Base-by-base conservation (phyloP, 2,329 filamentous ascomycete species). In the Neospermospora avenae region DNA sequence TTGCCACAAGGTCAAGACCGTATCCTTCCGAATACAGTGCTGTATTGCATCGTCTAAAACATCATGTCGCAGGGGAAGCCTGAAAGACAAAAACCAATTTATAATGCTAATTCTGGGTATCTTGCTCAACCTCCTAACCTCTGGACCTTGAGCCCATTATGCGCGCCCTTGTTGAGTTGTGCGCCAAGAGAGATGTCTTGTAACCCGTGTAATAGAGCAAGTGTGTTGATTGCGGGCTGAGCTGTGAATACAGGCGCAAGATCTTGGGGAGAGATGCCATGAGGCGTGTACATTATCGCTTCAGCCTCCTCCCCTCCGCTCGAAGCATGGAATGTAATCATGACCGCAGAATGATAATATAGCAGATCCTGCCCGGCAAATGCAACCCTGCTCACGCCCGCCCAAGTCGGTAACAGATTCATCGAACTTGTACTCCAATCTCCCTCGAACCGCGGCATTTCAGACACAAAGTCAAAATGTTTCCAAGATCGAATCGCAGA, bases 151-250 rank as follows among this genome's bases (percentile, higher is more conserved):
- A 87, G 72, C 0, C 83, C 86, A 67, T 88, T 88, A 60, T 81
- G 75, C 0, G 80, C 85, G 2, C 86, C 86, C 16, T 88, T 78
- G 63, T 88, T 89, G 35, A 87, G 74, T 70, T 87, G 84, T 68
- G 83, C 80, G 67, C 73, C 73, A 24, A 80, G 72, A n/a, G 77
- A 77, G 4, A 88, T 80, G 65, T 87, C 83, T 66, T 88, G 82
- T 8, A 89, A 73, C 0, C 86, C 85, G 70, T 89, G 86, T 7
- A 89, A 72, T 52, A 89, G 77, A 0, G 83, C 84, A 0, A 88
- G 76, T 0, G 80, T 80, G 2, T 75, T 70, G 31, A 88, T 72
- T 0, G 76, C 71, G 0, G 81, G 81, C 0, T 73, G 69, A 1
- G 80, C 78, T 0, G 63, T 63, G 0, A 72, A 71, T 7, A 87